phyloP scores from a whole-genome alignment of 345 rosid genomes.

The Sapria himalayana region DNA sequence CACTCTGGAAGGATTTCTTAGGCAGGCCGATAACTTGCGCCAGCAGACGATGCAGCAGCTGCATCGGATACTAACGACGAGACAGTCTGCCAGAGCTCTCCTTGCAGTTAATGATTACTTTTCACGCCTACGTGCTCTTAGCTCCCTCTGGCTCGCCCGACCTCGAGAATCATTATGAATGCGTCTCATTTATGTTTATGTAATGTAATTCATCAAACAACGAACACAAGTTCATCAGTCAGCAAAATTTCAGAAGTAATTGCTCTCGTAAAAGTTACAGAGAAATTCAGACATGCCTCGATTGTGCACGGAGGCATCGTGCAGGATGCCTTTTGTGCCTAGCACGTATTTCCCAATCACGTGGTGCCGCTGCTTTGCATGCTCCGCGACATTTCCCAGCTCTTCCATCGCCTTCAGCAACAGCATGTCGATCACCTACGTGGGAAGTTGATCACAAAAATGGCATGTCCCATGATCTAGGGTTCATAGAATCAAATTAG shows the following conservation, averaged over 20 bases:
- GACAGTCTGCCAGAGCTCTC: conserved; percentile 92
- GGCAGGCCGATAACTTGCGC: conserved; percentile 95
- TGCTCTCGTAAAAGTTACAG: conserved; percentile 69
- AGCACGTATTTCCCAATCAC: conserved; percentile 75
- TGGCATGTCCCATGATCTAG: no score
- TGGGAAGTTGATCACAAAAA: no score
- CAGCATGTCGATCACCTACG: conserved; percentile 86
- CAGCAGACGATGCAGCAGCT: conserved; percentile 87
- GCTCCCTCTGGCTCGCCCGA: conserved; percentile 94
- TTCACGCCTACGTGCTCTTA: conserved; percentile 79
- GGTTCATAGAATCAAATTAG: no score
- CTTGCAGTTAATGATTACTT: conserved; percentile 85
- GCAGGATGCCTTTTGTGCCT: conserved; percentile 46
- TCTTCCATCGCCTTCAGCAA: conserved; percentile 93
- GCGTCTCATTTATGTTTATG: conserved; percentile 2
- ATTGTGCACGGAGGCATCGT: conserved; percentile 47
- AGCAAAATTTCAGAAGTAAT: conserved; percentile 35
- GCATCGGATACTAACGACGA: conserved; percentile 70
- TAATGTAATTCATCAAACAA: not conserved
- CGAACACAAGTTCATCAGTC: not conserved
- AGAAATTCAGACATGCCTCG: conserved; percentile 56
- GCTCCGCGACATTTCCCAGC: conserved; percentile 55
- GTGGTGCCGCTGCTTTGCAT: conserved; percentile 98
- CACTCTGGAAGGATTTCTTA: conserved; percentile 89
- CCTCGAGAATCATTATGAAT: conserved; percentile 48